These are phyloP conservation scores for Trichoderma koningii DNA, from an alignment of 2,329 filamentous ascomycete genomes.

Conservation along the genomic window DNA sequence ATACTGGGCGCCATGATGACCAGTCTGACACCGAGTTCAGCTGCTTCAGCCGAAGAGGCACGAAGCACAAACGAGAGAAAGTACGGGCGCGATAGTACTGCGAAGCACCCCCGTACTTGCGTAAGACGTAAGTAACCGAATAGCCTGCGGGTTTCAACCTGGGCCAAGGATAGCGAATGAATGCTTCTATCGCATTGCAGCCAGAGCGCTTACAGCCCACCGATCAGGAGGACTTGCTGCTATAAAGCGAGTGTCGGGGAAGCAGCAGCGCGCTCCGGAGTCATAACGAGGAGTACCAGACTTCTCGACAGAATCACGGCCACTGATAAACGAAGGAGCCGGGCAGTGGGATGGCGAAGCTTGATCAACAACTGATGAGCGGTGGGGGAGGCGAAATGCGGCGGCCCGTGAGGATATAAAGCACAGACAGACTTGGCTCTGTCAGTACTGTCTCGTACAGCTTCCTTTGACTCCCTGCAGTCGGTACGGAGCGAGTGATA, in stretches of 20 bases:
- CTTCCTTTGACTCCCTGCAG: slow-evolving; percentile 15
- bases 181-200: slow-evolving; percentile 24
- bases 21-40: slow-evolving; percentile 11
- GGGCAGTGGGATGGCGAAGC: slow-evolving; percentile 24
- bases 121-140: slow-evolving; percentile 36
- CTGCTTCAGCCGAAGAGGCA: slow-evolving; percentile 31
- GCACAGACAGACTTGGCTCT: slow-evolving; percentile 11
- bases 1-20: slow-evolving; percentile 47
- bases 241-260: slow-evolving; percentile 12
- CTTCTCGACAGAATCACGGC: slow-evolving; percentile 29
- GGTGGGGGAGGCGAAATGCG: slow-evolving; percentile 21
- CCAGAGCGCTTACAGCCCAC: slow-evolving; percentile 23
- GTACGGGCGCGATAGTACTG: background rate
- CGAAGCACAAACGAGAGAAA: slow-evolving; percentile 33
- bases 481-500: slow-evolving; percentile 18
- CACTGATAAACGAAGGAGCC: slow-evolving; percentile 27
- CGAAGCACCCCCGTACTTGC: background rate
- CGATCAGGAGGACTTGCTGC: slow-evolving; percentile 15
- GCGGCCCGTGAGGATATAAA: slow-evolving; percentile 27
- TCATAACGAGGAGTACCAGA: slow-evolving; percentile 35
- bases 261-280: slow-evolving; percentile 4
- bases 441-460: background rate
- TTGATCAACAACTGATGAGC: slow-evolving; percentile 22
- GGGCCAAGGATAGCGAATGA: slow-evolving; percentile 23
- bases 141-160: slow-evolving; percentile 12